Evolutionary conservation across 768 basidiomycete species (phyloP).

Genomic region (Panaeolus cyanescens): DNA sequence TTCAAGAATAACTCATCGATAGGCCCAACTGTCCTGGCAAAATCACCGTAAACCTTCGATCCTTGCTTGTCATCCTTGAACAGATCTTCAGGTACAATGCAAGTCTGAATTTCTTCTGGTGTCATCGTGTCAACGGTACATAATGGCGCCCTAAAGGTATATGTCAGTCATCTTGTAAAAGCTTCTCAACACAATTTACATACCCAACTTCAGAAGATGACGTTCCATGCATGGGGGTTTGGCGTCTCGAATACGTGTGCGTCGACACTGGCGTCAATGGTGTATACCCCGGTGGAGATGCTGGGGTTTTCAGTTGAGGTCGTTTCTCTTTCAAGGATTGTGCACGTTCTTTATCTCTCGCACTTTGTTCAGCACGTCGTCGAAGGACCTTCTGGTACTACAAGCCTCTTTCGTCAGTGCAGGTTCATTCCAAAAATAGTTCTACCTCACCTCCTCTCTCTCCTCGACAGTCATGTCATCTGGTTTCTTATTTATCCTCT

Average conservation of each 20-base stretch:
- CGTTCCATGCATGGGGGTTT: neutral
- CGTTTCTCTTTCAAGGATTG: conserved; percentile 27
- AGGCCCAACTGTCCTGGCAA: neutral
- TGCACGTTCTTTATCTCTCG: conserved; percentile 35
- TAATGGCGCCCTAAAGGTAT: neutral
- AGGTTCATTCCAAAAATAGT: no score
- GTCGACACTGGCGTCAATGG: conserved; percentile 20
- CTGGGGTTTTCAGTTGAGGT: conserved; percentile 10
- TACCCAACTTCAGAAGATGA: neutral
- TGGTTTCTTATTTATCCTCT: neutral
- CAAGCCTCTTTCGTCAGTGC: neutral
- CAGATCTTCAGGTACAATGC: conserved; percentile 30
- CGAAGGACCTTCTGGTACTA: conserved; percentile 25
- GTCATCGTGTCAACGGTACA: neutral
- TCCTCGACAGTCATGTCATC: neutral
- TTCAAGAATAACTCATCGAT: neutral
- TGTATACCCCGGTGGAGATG: conserved; percentile 8
- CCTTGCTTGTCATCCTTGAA: conserved; percentile 16
- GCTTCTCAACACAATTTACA: neutral
- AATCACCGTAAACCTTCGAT: neutral
- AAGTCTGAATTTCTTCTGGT: conserved; percentile 29
- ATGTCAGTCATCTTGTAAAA: neutral
- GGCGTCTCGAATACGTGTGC: conserved; percentile 1
- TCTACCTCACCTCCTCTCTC: neutral
- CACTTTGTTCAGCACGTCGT: conserved; percentile 37